Base-by-base conservation (phyloP, 257 asterid genomes). In the Plantago ovata region DNA sequence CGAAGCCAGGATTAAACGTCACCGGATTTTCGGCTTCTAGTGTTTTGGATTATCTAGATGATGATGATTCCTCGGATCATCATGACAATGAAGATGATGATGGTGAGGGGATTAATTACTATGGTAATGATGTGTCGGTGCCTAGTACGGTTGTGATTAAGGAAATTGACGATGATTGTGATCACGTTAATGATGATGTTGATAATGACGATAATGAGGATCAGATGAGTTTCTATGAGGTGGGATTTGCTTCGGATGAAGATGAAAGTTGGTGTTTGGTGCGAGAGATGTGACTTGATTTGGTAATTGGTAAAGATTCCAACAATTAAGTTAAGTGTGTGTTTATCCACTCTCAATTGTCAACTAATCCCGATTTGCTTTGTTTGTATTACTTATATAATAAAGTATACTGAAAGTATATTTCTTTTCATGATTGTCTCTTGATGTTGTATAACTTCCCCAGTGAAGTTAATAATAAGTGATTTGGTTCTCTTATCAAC, bases 241-340 rank as follows among this genome's bases (percentile, higher is more conserved):
- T 71, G 60, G 88, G 68, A 23, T 64, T 69, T 52, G 70, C 58
- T 38, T 65, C 65, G 66, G 84, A 78, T 24, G 92, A 63, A 40
- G 96, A 72, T 60, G 95, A 78, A 55, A 79, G 73, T 47, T 87
- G 98, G 96, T 84, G 84, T 61, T 69, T 86, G 61, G 89, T 84
- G 69, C 83, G 82, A 50, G 84, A 82, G 68, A 63, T 81, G 60
- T 77, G 72, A 83, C 50, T 23, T 11, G 36, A 39, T 61, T 15
- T 13, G 15, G 28, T 56, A 6, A 4, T 41, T 4, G 2, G 7
- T n/a, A 28, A 28, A 4, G 36, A 28, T 28, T 28, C 36, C 36
- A 28, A 28, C 36, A 28, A 28, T 28, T n/a, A 28, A 28, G 36
- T 6, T 28, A 0, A 3, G 32, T 24, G 32, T 24, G 36, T 28